Base-by-base conservation (phyloP, 225 moss, liverwort and hornwort genomes). In the Antitrichia curtipendula region DNA sequence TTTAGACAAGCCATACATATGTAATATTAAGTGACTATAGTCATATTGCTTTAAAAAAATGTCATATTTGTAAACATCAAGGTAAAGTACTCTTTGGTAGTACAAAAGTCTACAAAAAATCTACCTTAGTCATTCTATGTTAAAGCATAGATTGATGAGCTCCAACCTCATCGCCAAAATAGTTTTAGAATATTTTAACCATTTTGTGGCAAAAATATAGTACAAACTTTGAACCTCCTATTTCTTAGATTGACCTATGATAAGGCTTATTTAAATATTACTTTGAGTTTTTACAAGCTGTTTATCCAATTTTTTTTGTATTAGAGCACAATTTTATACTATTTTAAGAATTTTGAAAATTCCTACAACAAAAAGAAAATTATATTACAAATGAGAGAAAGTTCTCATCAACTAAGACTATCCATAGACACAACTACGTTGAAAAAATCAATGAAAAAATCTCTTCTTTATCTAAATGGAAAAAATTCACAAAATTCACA, bases 371-470 rank as follows among this genome's bases (percentile, higher is more conserved):
- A 40, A 24, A 70, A 25, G 15, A 41, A 70, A 69, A 70, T 41
- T 70, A 15, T 25, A 70, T 25, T 41, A 15, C 5, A 5, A 12
- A 68, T 12, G 8, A 23, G 13, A 40, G 40, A 40, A 25, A 8
- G 25, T 24, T 40, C 41, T 41, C 4, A 25, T 25, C 8, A 41
- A 41, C 25, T 7, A 70, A 41, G 8, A 41, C 41, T 8, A 25
- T 70, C 15, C 4, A 34, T 5, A 63, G 4, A 66, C 10, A 7
- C 13, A 38, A 22, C 4, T 38, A 12, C 1, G 0, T 0, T 36
- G 6, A 36, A 36, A 62, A 64, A 64, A 19, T 64, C 9, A 9
- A 36, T 34, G 19, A 64, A 36, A 64, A 65, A 20, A 65, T 36
- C 36, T 64, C 3, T 17, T 17, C 34, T 64, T 64, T 5, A 36